These are phyloP conservation scores for Melanopsichium pennsylvanicum DNA, from an alignment of 1,284 basidiomycete genomes.

Conservation along the genomic window DNA sequence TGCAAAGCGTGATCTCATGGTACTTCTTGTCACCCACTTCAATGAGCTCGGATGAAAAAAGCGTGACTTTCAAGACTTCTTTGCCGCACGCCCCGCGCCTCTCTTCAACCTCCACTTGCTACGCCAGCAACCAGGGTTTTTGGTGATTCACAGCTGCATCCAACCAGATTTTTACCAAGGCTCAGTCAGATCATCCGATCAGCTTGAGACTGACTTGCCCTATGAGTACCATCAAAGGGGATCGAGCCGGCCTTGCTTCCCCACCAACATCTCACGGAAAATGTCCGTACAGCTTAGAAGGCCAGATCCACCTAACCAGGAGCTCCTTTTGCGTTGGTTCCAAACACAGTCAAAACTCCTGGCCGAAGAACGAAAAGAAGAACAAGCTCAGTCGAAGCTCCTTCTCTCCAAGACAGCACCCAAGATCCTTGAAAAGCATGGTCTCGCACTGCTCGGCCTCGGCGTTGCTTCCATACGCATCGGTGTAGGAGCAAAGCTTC, in stretches of 20 bases:
- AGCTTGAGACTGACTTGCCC: no score
- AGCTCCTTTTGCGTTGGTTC: conserved; percentile 72
- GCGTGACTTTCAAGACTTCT: no score
- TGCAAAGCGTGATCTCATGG: no score
- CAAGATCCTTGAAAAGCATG: conserved; percentile 84
- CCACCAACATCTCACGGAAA: background rate
- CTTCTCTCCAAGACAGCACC: conserved; percentile 83
- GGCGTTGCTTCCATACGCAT: conserved; percentile 76
- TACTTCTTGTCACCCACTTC: no score
- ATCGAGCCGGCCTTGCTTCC: conserved; percentile 10
- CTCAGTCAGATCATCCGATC: no score
- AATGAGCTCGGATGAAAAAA: no score
- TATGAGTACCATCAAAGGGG: background rate
- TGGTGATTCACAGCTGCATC: no score
- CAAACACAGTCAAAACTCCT: conserved; percentile 76
- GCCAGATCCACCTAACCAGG: conserved; percentile 35
- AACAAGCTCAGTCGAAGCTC: conserved; percentile 81
- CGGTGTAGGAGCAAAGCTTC: conserved; percentile 88
- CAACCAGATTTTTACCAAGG: no score
- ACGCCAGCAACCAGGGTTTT: background rate
- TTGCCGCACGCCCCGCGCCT: no score
- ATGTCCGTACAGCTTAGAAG: conserved; percentile 24
- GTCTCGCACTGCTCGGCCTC: conserved; percentile 79
- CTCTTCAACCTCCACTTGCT: conserved; percentile 4
- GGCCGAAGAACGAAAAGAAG: conserved; percentile 77